These are phyloP conservation scores for Blepharisma stoltei DNA, from an alignment of 73 alveolate genomes.

Conservation along the genomic window DNA sequence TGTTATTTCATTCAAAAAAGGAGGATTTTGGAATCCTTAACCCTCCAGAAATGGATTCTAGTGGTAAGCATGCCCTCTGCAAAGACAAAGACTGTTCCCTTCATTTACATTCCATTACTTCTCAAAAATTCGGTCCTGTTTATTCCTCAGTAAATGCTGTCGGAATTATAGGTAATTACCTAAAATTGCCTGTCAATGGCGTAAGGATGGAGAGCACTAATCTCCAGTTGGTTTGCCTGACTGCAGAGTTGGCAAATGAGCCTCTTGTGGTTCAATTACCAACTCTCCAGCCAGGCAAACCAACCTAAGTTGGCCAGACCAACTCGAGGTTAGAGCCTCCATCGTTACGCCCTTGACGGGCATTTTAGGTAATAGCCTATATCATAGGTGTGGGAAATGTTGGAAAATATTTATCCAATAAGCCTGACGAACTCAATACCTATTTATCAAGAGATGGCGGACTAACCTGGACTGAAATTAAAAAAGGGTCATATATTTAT, in stretches of 20 bases:
- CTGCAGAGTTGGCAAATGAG: no score
- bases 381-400: slow-evolving; percentile 85
- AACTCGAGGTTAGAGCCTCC: no score
- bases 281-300: no score
- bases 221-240: no score
- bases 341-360: no score
- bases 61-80: slow-evolving; percentile 31
- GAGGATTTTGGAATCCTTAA: slow-evolving; percentile 76
- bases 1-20: slow-evolving; percentile 80
- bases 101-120: slow-evolving; percentile 80
- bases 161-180: no score
- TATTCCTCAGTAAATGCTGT: slow-evolving; percentile 73
- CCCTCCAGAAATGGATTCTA: slow-evolving; percentile 54
- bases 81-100: slow-evolving; percentile 66
- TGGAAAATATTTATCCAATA: slow-evolving; percentile 62
- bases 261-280: no score
- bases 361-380: no score
- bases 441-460: slow-evolving; percentile 93
- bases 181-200: no score
- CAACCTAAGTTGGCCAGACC: no score
- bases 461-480: slow-evolving; percentile 81
- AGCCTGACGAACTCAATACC: slow-evolving; percentile 62
- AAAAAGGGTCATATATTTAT: slow-evolving; percentile 80
- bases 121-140: slow-evolving; percentile 66
- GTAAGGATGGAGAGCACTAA: no score